A percentile compares a stretch with the other conserved stretches of the same genome.
Conservation (phyloP, 805 yeast species). For the Suhomyces faveliae region DNA sequence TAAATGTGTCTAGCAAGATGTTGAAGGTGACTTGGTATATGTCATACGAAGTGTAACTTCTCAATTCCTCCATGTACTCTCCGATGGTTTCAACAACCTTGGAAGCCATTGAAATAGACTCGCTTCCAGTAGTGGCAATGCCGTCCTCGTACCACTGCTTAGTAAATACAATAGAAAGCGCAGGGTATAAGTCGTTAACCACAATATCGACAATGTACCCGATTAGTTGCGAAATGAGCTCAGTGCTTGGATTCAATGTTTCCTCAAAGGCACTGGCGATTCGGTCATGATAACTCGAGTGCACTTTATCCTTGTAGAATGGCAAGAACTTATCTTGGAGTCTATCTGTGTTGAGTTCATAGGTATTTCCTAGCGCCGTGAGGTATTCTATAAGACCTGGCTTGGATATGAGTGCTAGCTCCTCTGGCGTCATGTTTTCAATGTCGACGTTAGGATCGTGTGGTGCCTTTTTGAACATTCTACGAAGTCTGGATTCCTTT, state of each 20-base stretch:
- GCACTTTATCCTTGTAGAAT: constrained; percentile 59
- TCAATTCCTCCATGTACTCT: constrained; percentile 70
- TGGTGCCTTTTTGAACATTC: constrained; percentile 25
- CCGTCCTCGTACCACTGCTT: constrained; percentile 67
- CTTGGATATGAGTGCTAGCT: constrained; percentile 36
- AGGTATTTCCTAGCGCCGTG: constrained; percentile 83
- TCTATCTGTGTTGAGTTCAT: constrained; percentile 69
- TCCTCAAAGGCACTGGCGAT: constrained; percentile 38
- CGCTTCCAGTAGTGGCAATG: constrained; percentile 18
- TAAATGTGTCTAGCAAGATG: constrained; percentile 37
- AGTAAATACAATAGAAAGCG: constrained; percentile 61
- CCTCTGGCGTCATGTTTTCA: constrained; percentile 41
- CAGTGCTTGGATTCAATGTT: constrained; percentile 62
- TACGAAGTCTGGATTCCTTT: constrained; percentile 45
- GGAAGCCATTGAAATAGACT: constrained; percentile 47
- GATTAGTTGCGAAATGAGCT: constrained; percentile 75
- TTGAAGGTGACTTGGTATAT: constrained; percentile 40
- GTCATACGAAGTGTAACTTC: constrained; percentile 44
- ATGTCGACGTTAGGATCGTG: constrained; percentile 23
- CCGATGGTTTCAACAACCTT: constrained; percentile 69
- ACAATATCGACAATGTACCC: constrained; percentile 66
- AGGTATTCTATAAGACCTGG: constrained; percentile 80
- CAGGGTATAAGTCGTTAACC: constrained; percentile 66
- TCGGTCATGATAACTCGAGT: constrained; percentile 36
- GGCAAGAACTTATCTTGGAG: constrained; percentile 66